phyloP scores from a whole-genome alignment of 345 rosid species.

The Turnera subulata region DNA sequence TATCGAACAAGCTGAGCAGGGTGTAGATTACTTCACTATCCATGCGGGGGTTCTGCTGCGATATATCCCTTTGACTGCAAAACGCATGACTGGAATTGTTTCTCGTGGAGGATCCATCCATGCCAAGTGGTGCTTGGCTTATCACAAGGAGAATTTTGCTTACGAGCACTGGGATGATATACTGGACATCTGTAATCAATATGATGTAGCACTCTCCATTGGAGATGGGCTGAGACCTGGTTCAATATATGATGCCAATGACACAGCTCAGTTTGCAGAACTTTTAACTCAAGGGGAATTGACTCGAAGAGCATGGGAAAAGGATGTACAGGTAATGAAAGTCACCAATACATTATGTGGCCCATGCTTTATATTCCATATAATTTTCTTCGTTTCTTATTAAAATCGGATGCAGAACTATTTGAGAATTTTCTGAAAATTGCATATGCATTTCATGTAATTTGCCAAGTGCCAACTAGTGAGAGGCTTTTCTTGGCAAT shows the following conservation, averaged over 20 bases:
- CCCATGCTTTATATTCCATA: neutral
- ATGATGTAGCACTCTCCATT: slow-evolving; percentile 89
- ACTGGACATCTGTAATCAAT: slow-evolving; percentile 91
- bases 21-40: slow-evolving; percentile 95
- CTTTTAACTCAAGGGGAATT: slow-evolving; percentile 97
- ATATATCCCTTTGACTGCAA: slow-evolving; percentile 88
- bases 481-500: too few relatives aligned
- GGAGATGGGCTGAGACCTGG: slow-evolving; percentile 99
- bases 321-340: slow-evolving; percentile 89
- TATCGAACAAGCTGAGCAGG: slow-evolving; percentile 98
- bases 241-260: slow-evolving; percentile 97
- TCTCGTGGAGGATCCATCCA: slow-evolving; percentile 98
- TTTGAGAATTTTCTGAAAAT: too few relatives aligned
- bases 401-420: too few relatives aligned
- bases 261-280: slow-evolving; percentile 98
- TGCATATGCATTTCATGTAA: too few relatives aligned
- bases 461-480: neutral
- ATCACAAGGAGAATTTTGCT: slow-evolving; percentile 96
- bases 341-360: neutral
- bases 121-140: slow-evolving; percentile 96
- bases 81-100: slow-evolving; percentile 96
- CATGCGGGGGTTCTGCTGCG: slow-evolving; percentile 93
- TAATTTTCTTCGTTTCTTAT: too few relatives aligned
- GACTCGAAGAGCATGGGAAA: slow-evolving; percentile 96
- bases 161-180: slow-evolving; percentile 99